Base-by-base conservation (phyloP, 1,284 basidiomycete genomes). In the Rhodofomes roseus region DNA sequence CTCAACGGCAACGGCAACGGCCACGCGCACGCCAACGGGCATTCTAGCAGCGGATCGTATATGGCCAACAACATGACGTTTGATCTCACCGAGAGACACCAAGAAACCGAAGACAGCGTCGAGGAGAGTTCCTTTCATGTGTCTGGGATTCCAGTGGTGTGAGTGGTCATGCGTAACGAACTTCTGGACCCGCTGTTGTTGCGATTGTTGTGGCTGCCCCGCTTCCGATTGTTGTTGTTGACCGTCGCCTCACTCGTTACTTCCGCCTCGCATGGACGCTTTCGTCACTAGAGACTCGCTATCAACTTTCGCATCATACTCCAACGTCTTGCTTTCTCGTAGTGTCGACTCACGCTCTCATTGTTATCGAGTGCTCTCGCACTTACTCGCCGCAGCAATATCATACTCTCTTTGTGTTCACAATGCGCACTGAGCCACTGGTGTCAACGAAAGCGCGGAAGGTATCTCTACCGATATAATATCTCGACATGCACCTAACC, bases 151-250 rank as follows among this genome's bases (percentile, higher is more conserved):
- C 18, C 22, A 14, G 31, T 54, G 39, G 57, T 23, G 31, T 57
- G 40, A 51, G 25, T 50, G 44, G 31, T 20, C 23, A 1, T 39
- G 44, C n/a, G 20, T 25, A 8, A 5, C 31, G 39, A 27, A 20
- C 11, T 37, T 25, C 27, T 52, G 48, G 23, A 40, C 25, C 9
- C 53, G 22, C 36, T 58, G 36, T 23, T 41, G 43, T n/a, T 58
- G 56, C 29, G 48, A 41, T 44, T 58, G 56, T 23, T 52, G 51
- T 41, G 53, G 50, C 27, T 56, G 29, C n/a, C 31, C 50, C 29
- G 12, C 4, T 27, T 5, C 3, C 44, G 44, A 25, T 7, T 51
- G 50, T 22, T 51, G 50, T 29, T 36, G 34, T 16, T 52, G 50
- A 34, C 22, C 4, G 5, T 12, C 31, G 2, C 9, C 31, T 52